Evolutionary conservation across 2,329 filamentous ascomycete genomes (phyloP), one percentile per base, ranked within the genome.

Genomic region (Thelonectria blattea): DNA sequence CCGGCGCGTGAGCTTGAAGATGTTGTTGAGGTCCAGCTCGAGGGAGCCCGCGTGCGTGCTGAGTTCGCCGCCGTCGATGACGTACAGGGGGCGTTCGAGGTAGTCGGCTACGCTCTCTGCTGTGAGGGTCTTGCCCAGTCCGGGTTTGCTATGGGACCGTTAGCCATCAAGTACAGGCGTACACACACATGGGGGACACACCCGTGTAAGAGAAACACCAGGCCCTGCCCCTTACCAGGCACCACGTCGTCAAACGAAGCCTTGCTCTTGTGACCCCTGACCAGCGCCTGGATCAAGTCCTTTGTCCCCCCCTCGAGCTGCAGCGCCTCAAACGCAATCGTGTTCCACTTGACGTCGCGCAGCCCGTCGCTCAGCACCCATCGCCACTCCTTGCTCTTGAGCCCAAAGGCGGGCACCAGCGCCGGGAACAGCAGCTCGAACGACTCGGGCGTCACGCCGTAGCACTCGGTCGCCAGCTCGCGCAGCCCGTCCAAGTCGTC

Each of bases 191-290:
- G 2, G 6, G 32, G 24, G 4, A 22, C 42, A 2, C 52, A 58
- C 48, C 56, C 50, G 18, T 50, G 56, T 43, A 59, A 9, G 17
- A 59, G 45, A 20, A 59, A 53, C n/a, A 53, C 32, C 18, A 59
- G 27, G 1, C 56, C 56, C n/a, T 50, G 50, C 15, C 50, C 56
- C 18, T 59, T 59, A 6, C 50, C 56, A 10, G 56, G 43, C 22
- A 59, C 50, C 43, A 53, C 50, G 18, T 59, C 50, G 14, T 59
- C 56, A n/a, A 54, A 59, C 1, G 50, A 46, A 8, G 56, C 45
- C 24, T 45, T 42, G 45, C 37, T 59, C 18, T 32, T 37, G 17
- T 54, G 52, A 17, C 56, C 56, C 43, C 45, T 49, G n/a, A 58
- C 55, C 27, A 58, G 27, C 5, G 47, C 42, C 24, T 53, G 50